These are phyloP conservation scores for Glomus cerebriforme DNA, from an alignment of 192 early-diverging fungal species.

Conservation along the genomic window DNA sequence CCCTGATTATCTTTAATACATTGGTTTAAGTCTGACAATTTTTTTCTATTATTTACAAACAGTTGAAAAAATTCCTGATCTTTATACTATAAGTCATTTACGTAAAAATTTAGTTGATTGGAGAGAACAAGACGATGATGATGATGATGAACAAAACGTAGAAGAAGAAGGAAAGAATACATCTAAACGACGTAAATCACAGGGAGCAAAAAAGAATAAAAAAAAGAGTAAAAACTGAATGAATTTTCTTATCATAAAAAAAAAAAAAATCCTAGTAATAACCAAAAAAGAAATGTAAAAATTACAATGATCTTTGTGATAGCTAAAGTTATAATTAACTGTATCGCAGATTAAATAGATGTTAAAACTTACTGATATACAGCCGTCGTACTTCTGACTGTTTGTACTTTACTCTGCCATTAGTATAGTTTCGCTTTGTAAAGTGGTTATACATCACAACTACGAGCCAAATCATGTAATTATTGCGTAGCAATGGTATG, in stretches of 20 bases:
- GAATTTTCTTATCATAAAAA: background rate
- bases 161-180: background rate
- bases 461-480: no score
- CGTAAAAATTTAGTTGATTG: conserved; percentile 48
- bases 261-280: no score
- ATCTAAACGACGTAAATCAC: background rate
- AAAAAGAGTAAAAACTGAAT: background rate
- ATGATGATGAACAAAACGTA: conserved; percentile 28
- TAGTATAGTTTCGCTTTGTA: no score
- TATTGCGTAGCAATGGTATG: no score
- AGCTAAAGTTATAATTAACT: no score
- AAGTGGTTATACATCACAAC: no score
- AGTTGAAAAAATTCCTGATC: conserved; percentile 48
- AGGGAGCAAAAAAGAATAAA: background rate
- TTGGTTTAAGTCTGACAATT: background rate
- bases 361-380: no score
- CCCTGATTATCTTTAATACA: background rate
- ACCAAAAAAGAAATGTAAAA: no score
- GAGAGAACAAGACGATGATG: conserved; percentile 41
- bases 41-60: background rate
- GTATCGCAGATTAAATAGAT: no score
- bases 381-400: no score
- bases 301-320: no score
- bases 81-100: conserved; percentile 48
- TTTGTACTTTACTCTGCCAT: no score